Base-by-base conservation (phyloP, 2,329 filamentous ascomycete species). In the Didymella sp. region DNA sequence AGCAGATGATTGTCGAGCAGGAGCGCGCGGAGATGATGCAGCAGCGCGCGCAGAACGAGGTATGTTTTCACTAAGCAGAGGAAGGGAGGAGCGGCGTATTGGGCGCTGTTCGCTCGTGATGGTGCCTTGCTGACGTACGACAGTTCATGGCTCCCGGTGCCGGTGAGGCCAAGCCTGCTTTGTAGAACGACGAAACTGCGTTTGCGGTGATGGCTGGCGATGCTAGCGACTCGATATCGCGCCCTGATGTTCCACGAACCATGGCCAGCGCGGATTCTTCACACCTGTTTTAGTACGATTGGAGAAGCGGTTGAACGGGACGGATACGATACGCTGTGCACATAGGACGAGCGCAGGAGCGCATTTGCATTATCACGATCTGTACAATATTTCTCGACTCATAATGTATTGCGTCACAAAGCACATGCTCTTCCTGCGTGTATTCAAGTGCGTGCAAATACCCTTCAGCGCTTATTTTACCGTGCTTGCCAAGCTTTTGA, bases 1-100 rank as follows among this genome's bases (percentile, higher is more conserved):
- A 99, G 83, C 92, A 97, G 84, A 91, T 96, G 82, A 87, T 96
- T 76, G 84, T 94, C 64, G 94, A 96, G 82, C 96, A 97, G 92
- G 95, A 99, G 87, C 88, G 92, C 78, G 94, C 97, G 82, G 92
- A 93, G 86, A 88, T 90, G 78, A 95, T 96, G 91, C 90, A 95
- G 78, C 91, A 96, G 85, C 87, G 90, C 73, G 92, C 92, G 62
- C 68, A 72, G 62, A 89, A 90, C 74, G 91, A 96, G 82, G 86
- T 89, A 67, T 12, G 59, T 64, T n/a, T 15, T 15, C 9, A 33
- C n/a, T 38, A n/a, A 19, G 19, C 43, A 37, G 35, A 9, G 24
- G 27, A 15, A 25, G 24, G 11, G 12, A 21, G 30, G 21, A 45
- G 37, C 19, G 19, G 7, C 7, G 7, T 9, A n/a, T n/a, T n/a